Conservation (phyloP, 2,329 filamentous ascomycete genomes). For the Tympanopsis confertula region DNA sequence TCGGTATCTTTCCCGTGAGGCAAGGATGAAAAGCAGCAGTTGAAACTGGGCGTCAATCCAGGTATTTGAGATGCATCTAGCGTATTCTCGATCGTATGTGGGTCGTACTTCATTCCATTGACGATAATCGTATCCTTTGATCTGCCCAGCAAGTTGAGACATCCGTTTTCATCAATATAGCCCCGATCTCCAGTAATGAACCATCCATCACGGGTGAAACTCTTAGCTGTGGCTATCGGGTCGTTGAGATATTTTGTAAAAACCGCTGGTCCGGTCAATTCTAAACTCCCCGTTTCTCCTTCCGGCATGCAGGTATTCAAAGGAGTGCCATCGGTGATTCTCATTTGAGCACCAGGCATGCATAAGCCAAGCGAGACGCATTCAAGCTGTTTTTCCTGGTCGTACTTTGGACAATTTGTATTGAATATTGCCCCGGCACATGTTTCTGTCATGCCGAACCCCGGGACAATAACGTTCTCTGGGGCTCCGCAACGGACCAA, state of each 20-base stretch:
- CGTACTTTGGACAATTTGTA: constrained; percentile 23
- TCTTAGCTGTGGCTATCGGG: constrained; percentile 39
- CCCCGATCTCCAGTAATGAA: constrained; percentile 27
- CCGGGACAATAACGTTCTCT: constrained; percentile 21
- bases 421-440: constrained; percentile 36
- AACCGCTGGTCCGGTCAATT: constrained; percentile 44
- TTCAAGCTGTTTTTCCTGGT: constrained; percentile 12
- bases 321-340: constrained; percentile 13
- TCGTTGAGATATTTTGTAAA: constrained; percentile 56
- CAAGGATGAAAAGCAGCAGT: constrained; percentile 4
- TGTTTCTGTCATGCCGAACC: constrained; percentile 39
- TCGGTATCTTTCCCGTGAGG: constrained; percentile 17
- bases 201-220: constrained; percentile 36
- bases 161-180: constrained; percentile 17
- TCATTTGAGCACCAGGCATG: constrained; percentile 24
- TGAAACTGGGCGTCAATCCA: constrained; percentile 13
- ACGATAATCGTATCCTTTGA: constrained; percentile 30
- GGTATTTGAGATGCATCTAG: constrained; percentile 20
- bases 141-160: constrained; percentile 22
- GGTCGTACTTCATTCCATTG: constrained; percentile 30
- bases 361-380: constrained; percentile 25
- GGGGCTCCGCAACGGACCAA: constrained; percentile 18
- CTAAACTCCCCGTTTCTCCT: constrained; percentile 39
- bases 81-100: constrained; percentile 21
- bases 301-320: constrained; percentile 4